Conservation (phyloP, 177 flowering plant genomes). For the Vitis hybrid region DNA sequence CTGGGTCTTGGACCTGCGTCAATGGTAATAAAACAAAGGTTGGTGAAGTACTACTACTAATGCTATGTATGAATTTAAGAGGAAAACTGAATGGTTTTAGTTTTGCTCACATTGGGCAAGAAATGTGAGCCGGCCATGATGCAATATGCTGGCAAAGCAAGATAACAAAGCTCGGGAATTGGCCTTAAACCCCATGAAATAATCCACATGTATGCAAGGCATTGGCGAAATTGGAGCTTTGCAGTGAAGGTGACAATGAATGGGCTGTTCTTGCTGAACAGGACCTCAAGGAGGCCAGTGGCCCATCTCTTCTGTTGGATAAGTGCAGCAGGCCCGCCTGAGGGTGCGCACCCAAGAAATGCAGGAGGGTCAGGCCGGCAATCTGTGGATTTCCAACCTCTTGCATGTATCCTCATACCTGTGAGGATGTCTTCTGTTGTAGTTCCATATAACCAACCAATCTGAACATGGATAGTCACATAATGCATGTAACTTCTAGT, state of each 20-base stretch:
- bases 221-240: slow-evolving; percentile 42
- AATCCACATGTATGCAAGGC: slow-evolving; percentile 31
- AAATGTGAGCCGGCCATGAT: slow-evolving; percentile 40
- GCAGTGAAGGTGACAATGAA: slow-evolving; percentile 15
- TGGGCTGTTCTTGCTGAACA: slow-evolving; percentile 35
- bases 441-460: slow-evolving; percentile 62
- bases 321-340: slow-evolving; percentile 25
- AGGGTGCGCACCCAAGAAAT: slow-evolving; percentile 45
- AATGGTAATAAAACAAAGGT: no score
- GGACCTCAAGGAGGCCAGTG: slow-evolving; percentile 50
- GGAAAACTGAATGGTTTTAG: no score
- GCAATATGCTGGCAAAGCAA: slow-evolving; percentile 45
- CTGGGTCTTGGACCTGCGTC: slow-evolving; percentile 41
- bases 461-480: slow-evolving; percentile 17
- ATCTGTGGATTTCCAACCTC: slow-evolving; percentile 40
- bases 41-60: no score
- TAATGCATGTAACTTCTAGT: no score
- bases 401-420: slow-evolving; percentile 40
- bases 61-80: no score
- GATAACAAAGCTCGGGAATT: slow-evolving; percentile 45
- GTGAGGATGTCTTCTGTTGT: slow-evolving; percentile 48
- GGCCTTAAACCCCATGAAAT: slow-evolving; percentile 25
- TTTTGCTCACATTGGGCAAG: slow-evolving; percentile 43
- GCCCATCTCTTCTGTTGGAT: slow-evolving; percentile 56
- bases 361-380: slow-evolving; percentile 34